Percentiles rank a stretch among this genome's conserved stretches.
Evolutionary conservation across 1,284 basidiomycete species (phyloP).

Genomic region (Caloboletus firmus): DNA sequence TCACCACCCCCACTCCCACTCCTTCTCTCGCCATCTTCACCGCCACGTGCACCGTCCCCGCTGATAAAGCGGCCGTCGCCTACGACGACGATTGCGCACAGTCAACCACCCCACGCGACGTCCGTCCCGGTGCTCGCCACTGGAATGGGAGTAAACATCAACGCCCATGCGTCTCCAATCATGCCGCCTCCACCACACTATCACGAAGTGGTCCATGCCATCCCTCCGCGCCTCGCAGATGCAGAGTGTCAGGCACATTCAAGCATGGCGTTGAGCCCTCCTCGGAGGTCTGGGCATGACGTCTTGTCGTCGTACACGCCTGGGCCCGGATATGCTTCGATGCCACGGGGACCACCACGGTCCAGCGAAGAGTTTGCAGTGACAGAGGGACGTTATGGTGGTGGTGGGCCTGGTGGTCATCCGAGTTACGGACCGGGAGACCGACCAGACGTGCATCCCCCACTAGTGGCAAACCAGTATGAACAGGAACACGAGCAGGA

Average conservation of each 20-base stretch:
- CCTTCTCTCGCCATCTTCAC: slow-evolving; percentile 21
- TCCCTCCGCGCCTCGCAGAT: slow-evolving; percentile 26
- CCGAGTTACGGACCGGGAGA: slow-evolving; percentile 4
- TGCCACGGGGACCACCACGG: slow-evolving; percentile 10
- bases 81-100: slow-evolving; percentile 9
- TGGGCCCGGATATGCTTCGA: neutral
- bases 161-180: slow-evolving; percentile 12
- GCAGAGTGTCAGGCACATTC: slow-evolving; percentile 27
- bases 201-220: slow-evolving; percentile 14
- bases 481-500: slow-evolving; percentile 16
- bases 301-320: slow-evolving; percentile 2
- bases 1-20: slow-evolving; percentile 17
- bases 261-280: slow-evolving; percentile 12
- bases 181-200: slow-evolving; percentile 21
- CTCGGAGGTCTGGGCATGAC: slow-evolving; percentile 24
- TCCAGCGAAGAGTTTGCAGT: slow-evolving; percentile 14
- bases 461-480: slow-evolving; percentile 3
- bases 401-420: neutral
- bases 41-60: slow-evolving; percentile 13
- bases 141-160: slow-evolving; percentile 12
- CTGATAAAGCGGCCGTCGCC: slow-evolving; percentile 17
- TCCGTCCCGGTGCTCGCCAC: neutral
- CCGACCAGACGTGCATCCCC: slow-evolving; percentile 6
- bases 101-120: slow-evolving; percentile 6
- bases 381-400: slow-evolving; percentile 8